Conservation (phyloP, 495 filamentous ascomycete genomes). For the Penicillium canescens region DNA sequence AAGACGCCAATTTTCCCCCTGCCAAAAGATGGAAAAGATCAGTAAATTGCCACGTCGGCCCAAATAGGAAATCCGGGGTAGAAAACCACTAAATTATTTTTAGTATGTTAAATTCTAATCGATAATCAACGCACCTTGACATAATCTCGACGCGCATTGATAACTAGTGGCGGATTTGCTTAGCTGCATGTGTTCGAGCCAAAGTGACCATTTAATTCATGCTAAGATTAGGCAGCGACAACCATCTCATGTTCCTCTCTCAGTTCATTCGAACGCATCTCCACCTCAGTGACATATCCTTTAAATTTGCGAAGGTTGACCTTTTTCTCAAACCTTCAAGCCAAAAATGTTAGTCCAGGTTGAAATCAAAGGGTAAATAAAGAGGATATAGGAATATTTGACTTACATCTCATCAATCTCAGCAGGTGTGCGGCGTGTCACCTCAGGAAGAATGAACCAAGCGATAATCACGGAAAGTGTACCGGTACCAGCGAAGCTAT, state of each 20-base stretch:
- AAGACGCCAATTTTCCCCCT: too few relatives aligned
- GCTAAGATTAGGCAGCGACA: not conserved
- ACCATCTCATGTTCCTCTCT: slow-evolving; percentile 3
- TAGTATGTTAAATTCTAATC: too few relatives aligned
- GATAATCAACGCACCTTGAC: too few relatives aligned
- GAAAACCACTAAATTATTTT: too few relatives aligned
- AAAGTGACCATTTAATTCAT: not conserved
- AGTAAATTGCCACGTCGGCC: too few relatives aligned
- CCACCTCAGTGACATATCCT: slow-evolving; percentile 31
- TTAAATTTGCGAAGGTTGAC: slow-evolving; percentile 36
- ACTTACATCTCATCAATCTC: slow-evolving; percentile 43
- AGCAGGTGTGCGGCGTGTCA: slow-evolving; percentile 34
- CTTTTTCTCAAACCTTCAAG: slow-evolving; percentile 31
- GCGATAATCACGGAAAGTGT: slow-evolving; percentile 29
- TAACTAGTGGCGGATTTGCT: too few relatives aligned
- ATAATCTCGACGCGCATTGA: too few relatives aligned
- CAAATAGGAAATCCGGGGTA: too few relatives aligned
- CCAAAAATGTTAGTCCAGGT: not conserved
- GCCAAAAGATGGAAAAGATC: too few relatives aligned
- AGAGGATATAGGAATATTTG: not conserved
- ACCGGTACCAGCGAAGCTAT: slow-evolving; percentile 36
- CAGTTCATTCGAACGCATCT: slow-evolving; percentile 20
- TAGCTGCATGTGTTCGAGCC: not conserved
- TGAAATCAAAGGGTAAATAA: not conserved
- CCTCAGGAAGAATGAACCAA: slow-evolving; percentile 42